These are phyloP conservation scores for Pisolithus orientalis DNA, from an alignment of 768 basidiomycete species.

Conservation along the genomic window DNA sequence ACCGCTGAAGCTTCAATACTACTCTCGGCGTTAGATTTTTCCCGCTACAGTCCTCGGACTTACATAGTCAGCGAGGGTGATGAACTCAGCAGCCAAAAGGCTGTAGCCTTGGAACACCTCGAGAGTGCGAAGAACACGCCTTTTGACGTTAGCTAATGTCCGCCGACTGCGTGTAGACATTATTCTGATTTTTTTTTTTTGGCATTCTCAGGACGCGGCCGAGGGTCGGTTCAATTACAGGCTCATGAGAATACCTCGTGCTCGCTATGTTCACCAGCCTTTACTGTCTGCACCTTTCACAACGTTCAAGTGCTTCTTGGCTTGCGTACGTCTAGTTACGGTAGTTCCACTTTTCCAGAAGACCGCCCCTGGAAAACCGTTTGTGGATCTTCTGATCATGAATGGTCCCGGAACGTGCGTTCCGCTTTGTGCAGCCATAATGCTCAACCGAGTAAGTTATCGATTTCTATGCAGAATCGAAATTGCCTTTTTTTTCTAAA, in stretches of 20 bases:
- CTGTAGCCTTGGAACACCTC: conserved; percentile 51
- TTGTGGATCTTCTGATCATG: conserved; percentile 74
- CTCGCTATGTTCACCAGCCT: conserved; percentile 80
- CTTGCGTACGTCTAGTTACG: conserved; percentile 57
- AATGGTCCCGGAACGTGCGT: conserved; percentile 97
- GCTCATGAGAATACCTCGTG: conserved; percentile 74
- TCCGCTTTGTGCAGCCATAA: conserved; percentile 63
- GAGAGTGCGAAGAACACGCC: conserved; percentile 6
- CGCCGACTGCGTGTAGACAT: background rate
- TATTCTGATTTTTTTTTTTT: conserved; percentile 5
- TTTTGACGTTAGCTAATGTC: conserved; percentile 11
- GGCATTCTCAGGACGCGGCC: conserved; percentile 1
- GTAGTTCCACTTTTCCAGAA: conserved; percentile 40
- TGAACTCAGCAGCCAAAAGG: conserved; percentile 67
- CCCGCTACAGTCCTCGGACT: conserved; percentile 66
- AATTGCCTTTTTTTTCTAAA: background rate
- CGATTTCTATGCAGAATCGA: conserved; percentile 1
- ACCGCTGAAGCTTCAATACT: conserved; percentile 81
- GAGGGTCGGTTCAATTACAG: conserved; percentile 28
- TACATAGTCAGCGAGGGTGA: conserved; percentile 87
- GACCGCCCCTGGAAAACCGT: conserved; percentile 20
- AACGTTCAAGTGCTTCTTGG: conserved; percentile 52
- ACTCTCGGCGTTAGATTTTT: conserved; percentile 64
- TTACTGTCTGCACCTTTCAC: conserved; percentile 65
- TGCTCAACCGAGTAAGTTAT: conserved; percentile 60